Percentiles rank a stretch among this genome's conserved stretches.
These are phyloP conservation scores for Diaporthe aspalathi DNA, from an alignment of 2,329 filamentous ascomycete genomes.

Conservation along the genomic window DNA sequence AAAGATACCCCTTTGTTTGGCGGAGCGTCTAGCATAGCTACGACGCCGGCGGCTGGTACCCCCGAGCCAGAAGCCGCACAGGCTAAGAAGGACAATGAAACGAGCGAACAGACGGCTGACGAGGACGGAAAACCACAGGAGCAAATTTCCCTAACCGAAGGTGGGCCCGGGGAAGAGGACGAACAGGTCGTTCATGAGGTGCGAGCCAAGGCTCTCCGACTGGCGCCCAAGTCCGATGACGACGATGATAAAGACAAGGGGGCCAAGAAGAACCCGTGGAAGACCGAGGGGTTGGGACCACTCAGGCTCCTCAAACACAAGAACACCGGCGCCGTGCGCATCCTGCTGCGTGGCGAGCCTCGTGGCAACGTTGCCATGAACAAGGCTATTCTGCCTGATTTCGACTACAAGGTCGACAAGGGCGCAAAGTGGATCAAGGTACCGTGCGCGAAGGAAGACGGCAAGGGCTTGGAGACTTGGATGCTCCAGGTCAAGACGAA, in stretches of 20 bases:
- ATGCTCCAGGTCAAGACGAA: conserved; percentile 77
- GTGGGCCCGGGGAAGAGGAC: conserved; percentile 76
- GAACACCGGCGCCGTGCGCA: conserved; percentile 71
- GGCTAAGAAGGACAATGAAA: conserved; percentile 52
- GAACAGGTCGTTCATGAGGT: conserved; percentile 78
- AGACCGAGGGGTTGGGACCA: conserved; percentile 76
- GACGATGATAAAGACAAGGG: conserved; percentile 56
- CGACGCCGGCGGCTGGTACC: conserved; percentile 68
- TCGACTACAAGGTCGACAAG: conserved; percentile 70
- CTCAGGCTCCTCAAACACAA: conserved; percentile 81
- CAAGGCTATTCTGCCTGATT: conserved; percentile 69
- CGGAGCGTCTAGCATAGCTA: conserved; percentile 70
- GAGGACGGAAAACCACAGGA: conserved; percentile 72
- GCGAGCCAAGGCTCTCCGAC: conserved; percentile 76
- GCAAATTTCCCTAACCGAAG: conserved; percentile 72
- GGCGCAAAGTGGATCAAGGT: conserved; percentile 70
- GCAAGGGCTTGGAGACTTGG: conserved; percentile 74
- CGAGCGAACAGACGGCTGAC: conserved; percentile 55
- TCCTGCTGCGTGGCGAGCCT: conserved; percentile 80
- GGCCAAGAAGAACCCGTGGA: conserved; percentile 67
- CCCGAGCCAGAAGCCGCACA: conserved; percentile 64
- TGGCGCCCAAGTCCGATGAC: conserved; percentile 58
- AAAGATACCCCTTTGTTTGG: conserved; percentile 68
- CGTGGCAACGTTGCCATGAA: conserved; percentile 81
- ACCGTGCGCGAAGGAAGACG: conserved; percentile 66